phyloP scores from a whole-genome alignment of 2,329 filamentous ascomycete species.

The Myotisia sp. region DNA sequence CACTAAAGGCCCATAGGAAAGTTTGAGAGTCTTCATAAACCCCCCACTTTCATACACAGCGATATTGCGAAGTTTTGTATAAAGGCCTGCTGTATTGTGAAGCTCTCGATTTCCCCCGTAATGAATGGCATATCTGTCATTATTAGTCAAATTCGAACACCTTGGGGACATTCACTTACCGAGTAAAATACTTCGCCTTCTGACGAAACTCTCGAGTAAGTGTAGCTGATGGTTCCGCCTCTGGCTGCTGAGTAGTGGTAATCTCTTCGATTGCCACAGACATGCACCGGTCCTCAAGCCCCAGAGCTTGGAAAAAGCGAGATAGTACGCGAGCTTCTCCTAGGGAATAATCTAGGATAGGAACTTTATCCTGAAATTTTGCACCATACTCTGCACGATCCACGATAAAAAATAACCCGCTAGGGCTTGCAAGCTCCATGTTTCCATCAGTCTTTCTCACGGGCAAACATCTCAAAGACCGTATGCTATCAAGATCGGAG shows the following conservation, averaged over 20 bases:
- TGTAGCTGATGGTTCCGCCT: not conserved
- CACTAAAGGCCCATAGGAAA: not conserved
- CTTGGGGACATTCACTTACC: not conserved
- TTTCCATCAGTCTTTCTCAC: not conserved
- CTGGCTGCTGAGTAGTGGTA: not conserved
- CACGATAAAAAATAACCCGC: not conserved
- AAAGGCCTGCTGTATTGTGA: not conserved
- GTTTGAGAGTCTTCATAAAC: not conserved
- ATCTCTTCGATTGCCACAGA: not conserved
- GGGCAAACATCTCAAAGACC: not conserved
- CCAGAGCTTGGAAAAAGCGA: not conserved
- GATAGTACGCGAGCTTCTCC: not conserved
- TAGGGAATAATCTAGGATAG: not conserved
- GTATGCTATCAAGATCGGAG: not conserved
- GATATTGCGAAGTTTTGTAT: not conserved
- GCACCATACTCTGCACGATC: not conserved
- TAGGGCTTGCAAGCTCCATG: not conserved
- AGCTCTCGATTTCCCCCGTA: not conserved
- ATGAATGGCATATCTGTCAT: not conserved
- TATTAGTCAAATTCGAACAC: not conserved
- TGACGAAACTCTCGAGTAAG: constrained; percentile 2
- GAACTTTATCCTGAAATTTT: not conserved
- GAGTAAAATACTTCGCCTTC: constrained; percentile 1
- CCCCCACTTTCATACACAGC: not conserved
- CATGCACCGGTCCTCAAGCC: not conserved